Conservation (phyloP, 73 alveolate species). For the Stentor roeselii region DNA sequence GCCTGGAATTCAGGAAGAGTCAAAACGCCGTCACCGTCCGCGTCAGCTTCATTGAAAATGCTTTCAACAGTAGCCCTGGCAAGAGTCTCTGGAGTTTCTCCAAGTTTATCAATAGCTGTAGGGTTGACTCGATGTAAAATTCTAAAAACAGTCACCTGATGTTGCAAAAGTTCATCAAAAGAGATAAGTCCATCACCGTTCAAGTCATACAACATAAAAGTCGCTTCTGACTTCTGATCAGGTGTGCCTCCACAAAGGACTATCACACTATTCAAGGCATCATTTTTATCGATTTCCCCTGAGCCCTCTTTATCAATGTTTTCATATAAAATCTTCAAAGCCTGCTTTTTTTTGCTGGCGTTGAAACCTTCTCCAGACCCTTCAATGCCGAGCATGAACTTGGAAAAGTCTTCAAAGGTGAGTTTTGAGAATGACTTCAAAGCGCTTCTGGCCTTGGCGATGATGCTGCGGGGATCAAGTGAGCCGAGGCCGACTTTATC, state of each 20-base stretch:
- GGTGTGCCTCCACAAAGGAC: not conserved
- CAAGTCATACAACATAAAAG: not conserved
- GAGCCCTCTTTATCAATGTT: not conserved
- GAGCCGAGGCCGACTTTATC: not conserved
- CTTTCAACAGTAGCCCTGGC: not conserved
- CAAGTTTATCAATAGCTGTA: not conserved
- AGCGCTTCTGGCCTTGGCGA: not conserved
- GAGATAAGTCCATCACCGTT: not conserved
- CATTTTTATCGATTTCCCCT: not conserved
- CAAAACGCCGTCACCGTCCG: not conserved
- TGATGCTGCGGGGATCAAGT: not conserved
- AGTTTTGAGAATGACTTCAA: not conserved
- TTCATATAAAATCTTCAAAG: not conserved
- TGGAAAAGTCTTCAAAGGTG: not conserved
- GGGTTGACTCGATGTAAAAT: not conserved
- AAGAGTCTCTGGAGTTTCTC: constrained; percentile 2
- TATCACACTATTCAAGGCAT: not conserved
- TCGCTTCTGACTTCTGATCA: not conserved
- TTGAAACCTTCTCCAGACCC: not conserved
- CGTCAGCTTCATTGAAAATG: not conserved
- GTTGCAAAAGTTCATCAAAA: not conserved
- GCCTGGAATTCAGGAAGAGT: not conserved
- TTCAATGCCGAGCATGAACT: not conserved
- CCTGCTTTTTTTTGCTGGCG: not conserved
- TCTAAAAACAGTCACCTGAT: not conserved